These are phyloP conservation scores for Prunus salicina DNA, from an alignment of 306 rosid species.

Conservation along the genomic window DNA sequence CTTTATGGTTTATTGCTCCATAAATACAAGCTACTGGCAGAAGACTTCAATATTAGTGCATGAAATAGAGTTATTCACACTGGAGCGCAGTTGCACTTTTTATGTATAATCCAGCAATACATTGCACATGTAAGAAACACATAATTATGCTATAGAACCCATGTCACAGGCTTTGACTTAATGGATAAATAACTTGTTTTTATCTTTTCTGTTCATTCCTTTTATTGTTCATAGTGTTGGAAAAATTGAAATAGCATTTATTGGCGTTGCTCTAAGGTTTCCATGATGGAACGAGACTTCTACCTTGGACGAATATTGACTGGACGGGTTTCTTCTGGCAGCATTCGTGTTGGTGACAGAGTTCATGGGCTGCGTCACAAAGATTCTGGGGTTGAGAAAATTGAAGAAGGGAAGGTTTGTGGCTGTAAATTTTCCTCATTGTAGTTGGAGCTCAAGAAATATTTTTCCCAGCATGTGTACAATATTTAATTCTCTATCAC, in stretches of 20 bases:
- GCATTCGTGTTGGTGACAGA: slow-evolving; percentile 79
- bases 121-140: too few relatives aligned
- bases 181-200: background rate
- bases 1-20: background rate
- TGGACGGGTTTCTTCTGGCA: slow-evolving; percentile 79
- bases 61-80: too few relatives aligned
- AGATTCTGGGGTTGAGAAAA: slow-evolving; percentile 68
- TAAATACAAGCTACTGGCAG: background rate
- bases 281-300: slow-evolving; percentile 95
- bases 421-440: slow-evolving; percentile 10
- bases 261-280: slow-evolving; percentile 73
- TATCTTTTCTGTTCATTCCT: background rate
- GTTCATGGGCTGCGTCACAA: slow-evolving; percentile 80
- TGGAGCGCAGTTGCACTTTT: too few relatives aligned
- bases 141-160: background rate
- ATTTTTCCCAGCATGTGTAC: background rate
- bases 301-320: slow-evolving; percentile 94
- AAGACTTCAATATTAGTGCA: too few relatives aligned
- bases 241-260: slow-evolving; percentile 32
- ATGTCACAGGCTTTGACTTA: background rate
- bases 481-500: slow-evolving; percentile 8
- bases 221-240: slow-evolving; percentile 11
- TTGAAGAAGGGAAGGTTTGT: slow-evolving; percentile 97
- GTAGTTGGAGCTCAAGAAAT: slow-evolving; percentile 8
- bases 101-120: too few relatives aligned